Conservation (phyloP, 2,329 filamentous ascomycete species). For the Nemania sp. region DNA sequence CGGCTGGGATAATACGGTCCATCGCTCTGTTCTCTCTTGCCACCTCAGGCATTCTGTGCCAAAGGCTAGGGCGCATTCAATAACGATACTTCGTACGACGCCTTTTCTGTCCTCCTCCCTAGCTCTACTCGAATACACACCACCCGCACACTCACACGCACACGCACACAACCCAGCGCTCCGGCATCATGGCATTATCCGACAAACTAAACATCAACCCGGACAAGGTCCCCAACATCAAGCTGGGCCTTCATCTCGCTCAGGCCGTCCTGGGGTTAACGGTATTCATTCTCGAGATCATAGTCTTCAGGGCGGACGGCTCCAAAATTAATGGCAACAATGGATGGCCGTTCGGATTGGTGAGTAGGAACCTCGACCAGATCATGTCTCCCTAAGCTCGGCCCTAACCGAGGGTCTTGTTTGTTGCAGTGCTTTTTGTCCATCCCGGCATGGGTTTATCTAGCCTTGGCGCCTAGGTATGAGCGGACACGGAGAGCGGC, state of each 20-base stretch:
- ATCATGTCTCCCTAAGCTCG: background rate
- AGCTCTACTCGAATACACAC: no score
- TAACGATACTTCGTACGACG: no score
- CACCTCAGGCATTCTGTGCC: background rate
- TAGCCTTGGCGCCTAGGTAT: constrained; percentile 67
- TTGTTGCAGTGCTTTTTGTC: constrained; percentile 63
- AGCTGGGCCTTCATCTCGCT: constrained; percentile 60
- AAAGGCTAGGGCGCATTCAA: constrained; percentile 6
- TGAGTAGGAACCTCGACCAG: constrained; percentile 45
- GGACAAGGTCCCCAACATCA: constrained; percentile 58
- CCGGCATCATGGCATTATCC: constrained; percentile 44
- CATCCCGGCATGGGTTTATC: constrained; percentile 66
- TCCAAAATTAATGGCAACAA: constrained; percentile 60
- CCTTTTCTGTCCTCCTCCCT: background rate
- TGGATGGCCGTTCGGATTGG: constrained; percentile 67
- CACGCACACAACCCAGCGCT: constrained; percentile 1
- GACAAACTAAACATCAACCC: constrained; percentile 57
- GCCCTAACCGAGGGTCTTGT: constrained; percentile 4
- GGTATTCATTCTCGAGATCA: constrained; percentile 63
- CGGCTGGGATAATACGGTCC: constrained; percentile 2
- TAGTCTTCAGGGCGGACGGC: constrained; percentile 56
- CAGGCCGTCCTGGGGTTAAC: constrained; percentile 61
- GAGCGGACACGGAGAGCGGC: constrained; percentile 64
- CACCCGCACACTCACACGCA: no score
- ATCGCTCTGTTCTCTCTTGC: background rate